Base-by-base conservation (phyloP, 2,329 filamentous ascomycete species). In the Dothideomycetes sp. region DNA sequence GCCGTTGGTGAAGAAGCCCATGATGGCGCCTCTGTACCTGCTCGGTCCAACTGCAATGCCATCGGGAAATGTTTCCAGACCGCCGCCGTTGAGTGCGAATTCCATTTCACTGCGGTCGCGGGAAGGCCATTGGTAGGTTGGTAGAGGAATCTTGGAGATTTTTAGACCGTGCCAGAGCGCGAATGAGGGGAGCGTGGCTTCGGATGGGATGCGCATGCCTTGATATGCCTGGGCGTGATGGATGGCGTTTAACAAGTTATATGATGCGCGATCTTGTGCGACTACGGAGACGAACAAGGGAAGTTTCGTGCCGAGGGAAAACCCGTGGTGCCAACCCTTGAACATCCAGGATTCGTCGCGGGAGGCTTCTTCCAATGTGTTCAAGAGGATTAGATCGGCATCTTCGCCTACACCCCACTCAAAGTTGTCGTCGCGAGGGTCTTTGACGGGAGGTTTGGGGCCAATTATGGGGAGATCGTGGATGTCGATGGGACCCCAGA, bases 361-460 rank as follows among this genome's bases (percentile, higher is more conserved):
- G 13, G 27, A 31, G 8, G 44, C 47, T 13, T 49, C 45, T 31
- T 38, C 32, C 10, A 49, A 9, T 2, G 36, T 41, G 27, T 41
- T 42, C 4, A 49, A 33, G 6, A 50, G 40, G 10, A 50, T 38
- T 49, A 91, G 74, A 59, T 95, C 88, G 9, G 88, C 86, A 38
- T 91, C 83, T 59, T 94, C 86, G 37, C 77, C 84, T 1, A 89
- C 82, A 20, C 88, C 87, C 86, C 86, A 94, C 38, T 71, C 62
- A 56, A 88, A 85, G 48, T 79, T 76, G 54, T 94, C 86, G 47
- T 82, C 80, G 5, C 35, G 39, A 5, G 48, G 33, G 37, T 89
- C 84, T 51, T 84, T 79, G 2, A 69, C 68, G 0, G 74, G 80
- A 1, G 85, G 85, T 13, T 67, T 64, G 1, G 82, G 80, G 46